phyloP scores from a whole-genome alignment of 257 asterid genomes.

The Petunia secreta region DNA sequence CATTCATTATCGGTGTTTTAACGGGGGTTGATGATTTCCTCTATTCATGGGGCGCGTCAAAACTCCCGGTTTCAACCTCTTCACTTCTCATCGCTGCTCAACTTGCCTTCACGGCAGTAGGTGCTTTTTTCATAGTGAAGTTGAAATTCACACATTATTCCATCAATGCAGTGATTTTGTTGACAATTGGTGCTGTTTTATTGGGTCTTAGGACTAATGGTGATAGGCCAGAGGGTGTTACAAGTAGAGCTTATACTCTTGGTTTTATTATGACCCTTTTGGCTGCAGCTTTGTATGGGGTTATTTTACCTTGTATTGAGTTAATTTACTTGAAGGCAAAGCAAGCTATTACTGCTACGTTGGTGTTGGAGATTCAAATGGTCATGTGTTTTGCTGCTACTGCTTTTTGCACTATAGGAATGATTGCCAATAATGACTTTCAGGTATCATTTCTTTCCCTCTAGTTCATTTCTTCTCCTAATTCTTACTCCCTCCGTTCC shows the following conservation, averaged over 20 bases:
- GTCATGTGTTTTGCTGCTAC: slow-evolving; percentile 22
- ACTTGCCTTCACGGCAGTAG: background rate
- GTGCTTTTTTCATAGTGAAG: background rate
- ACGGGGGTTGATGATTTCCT: background rate
- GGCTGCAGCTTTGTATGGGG: background rate
- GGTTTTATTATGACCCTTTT: background rate
- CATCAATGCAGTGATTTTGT: background rate
- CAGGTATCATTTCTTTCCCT: background rate
- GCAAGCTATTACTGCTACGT: slow-evolving; percentile 33
- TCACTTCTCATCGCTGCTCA: background rate
- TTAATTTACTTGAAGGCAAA: slow-evolving; percentile 31
- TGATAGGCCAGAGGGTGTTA: background rate
- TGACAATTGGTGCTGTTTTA: background rate
- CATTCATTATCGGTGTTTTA: background rate
- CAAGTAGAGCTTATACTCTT: background rate
- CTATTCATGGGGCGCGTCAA: background rate
- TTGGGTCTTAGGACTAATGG: background rate
- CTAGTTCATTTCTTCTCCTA: too few species aligned
- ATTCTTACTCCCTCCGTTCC: too few species aligned
- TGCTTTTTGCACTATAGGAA: slow-evolving; percentile 17
- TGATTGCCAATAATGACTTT: slow-evolving; percentile 8
- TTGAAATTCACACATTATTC: background rate
- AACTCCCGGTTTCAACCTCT: background rate
- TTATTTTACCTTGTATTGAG: slow-evolving; percentile 34
- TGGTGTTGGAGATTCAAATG: slow-evolving; percentile 39